phyloP scores from a whole-genome alignment of 108 stramenopile genomes.

The Stephanodiscus minutulus region DNA sequence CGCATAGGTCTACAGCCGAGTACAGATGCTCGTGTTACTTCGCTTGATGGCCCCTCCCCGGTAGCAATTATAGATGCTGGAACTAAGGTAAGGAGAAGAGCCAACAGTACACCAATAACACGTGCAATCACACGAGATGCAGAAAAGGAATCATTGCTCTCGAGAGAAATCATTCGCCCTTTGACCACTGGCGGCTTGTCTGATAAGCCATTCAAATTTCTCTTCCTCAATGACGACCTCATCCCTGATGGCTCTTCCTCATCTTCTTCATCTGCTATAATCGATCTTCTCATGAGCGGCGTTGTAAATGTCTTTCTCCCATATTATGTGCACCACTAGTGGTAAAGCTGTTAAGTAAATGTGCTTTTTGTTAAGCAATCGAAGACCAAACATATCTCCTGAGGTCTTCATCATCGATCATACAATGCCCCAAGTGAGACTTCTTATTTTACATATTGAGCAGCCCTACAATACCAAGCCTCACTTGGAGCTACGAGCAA shows the following conservation, averaged over 20 bases:
- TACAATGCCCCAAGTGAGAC: no score
- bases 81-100: constrained; percentile 40
- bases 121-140: constrained; percentile 19
- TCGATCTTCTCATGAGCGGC: no score
- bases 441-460: no score
- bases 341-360: no score
- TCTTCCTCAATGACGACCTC: constrained; percentile 34
- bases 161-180: constrained; percentile 13
- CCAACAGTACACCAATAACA: constrained; percentile 40
- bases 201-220: constrained; percentile 11
- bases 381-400: no score
- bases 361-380: no score
- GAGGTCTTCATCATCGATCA: no score
- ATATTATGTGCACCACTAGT: no score
- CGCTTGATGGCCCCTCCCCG: constrained; percentile 32
- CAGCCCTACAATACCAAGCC: no score
- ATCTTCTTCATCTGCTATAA: no score
- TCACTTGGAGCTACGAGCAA: no score
- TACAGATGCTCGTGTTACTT: constrained; percentile 45
- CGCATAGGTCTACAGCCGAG: constrained; percentile 47
- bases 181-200: constrained; percentile 24
- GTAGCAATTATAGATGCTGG: constrained; percentile 46
- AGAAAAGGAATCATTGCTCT: constrained; percentile 18
- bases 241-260: constrained; percentile 35
- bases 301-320: no score